phyloP scores from a whole-genome alignment of 768 basidiomycete genomes.

The Trametes maxima region DNA sequence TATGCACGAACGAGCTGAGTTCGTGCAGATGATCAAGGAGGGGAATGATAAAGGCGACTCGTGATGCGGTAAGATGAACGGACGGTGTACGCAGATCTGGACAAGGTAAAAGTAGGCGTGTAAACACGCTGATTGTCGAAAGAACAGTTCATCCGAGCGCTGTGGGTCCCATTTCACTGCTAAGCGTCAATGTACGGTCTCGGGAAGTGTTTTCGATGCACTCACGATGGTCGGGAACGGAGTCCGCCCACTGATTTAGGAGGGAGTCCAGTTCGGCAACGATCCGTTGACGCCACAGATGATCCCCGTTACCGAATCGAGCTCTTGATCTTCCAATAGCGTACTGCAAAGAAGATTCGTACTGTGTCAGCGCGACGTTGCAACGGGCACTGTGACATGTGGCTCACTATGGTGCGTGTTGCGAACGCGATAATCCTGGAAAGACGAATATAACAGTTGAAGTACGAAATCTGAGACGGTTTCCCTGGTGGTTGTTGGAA shows the following conservation, averaged over 20 bases:
- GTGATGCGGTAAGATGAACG: conserved; percentile 53
- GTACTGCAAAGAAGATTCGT: too few relatives aligned
- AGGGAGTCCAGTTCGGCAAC: conserved; percentile 67
- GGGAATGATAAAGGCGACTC: conserved; percentile 42
- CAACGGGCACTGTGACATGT: conserved; percentile 20
- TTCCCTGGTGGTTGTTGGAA: conserved; percentile 63
- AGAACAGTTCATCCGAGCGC: conserved; percentile 14
- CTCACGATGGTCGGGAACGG: conserved; percentile 56
- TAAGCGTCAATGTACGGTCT: not conserved
- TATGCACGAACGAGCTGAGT: conserved; percentile 69
- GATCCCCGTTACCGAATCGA: conserved; percentile 34
- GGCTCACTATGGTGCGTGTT: conserved; percentile 43
- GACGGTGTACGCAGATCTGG: conserved; percentile 73
- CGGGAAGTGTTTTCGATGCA: not conserved
- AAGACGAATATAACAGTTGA: conserved; percentile 57
- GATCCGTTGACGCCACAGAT: conserved; percentile 46
- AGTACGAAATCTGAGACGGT: conserved; percentile 57
- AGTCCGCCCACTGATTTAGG: conserved; percentile 61
- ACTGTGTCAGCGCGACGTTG: too few relatives aligned
- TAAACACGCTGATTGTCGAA: conserved; percentile 41
- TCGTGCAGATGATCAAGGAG: conserved; percentile 78
- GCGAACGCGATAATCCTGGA: conserved; percentile 61
- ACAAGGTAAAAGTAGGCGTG: conserved; percentile 45
- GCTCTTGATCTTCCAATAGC: not conserved
- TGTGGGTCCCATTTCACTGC: conserved; percentile 30